These are phyloP conservation scores for Trichomonas vaginalis DNA, from an alignment of 208 protist genomes.

Conservation along the genomic window DNA sequence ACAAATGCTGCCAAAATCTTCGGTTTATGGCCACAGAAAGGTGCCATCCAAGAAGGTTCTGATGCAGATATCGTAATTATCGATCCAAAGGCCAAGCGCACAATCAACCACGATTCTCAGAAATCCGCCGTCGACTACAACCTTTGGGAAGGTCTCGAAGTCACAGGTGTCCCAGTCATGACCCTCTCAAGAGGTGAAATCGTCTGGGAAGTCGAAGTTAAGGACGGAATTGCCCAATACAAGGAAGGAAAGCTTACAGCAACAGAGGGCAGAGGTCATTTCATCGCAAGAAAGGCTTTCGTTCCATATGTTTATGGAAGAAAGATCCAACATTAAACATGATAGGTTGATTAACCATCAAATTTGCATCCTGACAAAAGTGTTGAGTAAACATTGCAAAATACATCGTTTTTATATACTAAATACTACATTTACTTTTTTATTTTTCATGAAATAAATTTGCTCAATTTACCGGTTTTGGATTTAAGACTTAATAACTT, in stretches of 20 bases:
- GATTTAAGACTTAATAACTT: no score
- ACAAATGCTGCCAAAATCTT: neutral
- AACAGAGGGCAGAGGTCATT: neutral
- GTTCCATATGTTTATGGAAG: conserved; percentile 1
- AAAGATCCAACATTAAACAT: neutral
- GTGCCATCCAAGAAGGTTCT: neutral
- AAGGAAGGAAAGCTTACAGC: neutral
- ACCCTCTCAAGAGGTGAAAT: neutral
- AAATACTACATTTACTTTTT: no score
- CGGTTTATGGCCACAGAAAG: neutral
- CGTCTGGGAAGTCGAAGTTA: neutral
- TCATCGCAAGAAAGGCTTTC: neutral
- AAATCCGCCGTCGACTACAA: neutral
- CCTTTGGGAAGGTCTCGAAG: neutral
- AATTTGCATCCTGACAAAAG: no score
- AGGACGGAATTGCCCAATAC: neutral
- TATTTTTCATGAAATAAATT: no score
- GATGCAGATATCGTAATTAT: conserved; percentile 5
- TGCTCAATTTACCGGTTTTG: no score
- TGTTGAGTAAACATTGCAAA: no score
- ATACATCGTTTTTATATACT: no score
- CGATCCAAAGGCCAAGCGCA: neutral
- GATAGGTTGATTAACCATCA: no score
- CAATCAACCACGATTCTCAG: neutral
- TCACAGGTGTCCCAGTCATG: neutral